phyloP scores from a whole-genome alignment of 371 early-diverging fungal genomes.

The Rhizopus delemar region DNA sequence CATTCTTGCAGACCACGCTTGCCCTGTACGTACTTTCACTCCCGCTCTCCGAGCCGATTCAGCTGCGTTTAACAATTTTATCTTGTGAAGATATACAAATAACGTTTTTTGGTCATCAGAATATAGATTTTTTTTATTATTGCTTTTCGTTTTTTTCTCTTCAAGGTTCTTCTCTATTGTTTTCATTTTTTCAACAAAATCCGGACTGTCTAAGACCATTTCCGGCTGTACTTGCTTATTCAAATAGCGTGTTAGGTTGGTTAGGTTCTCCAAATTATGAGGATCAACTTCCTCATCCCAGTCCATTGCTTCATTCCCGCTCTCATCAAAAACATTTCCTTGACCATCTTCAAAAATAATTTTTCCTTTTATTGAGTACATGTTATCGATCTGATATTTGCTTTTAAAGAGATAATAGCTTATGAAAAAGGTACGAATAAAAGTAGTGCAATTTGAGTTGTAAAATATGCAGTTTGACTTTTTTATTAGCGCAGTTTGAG shows the following conservation, averaged over 20 bases:
- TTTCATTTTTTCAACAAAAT: background rate
- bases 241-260: background rate
- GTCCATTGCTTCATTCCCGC: conserved; percentile 14
- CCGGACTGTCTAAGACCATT: background rate
- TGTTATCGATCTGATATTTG: background rate
- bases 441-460: background rate
- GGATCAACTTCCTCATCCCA: conserved; percentile 14
- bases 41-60: conserved; percentile 1
- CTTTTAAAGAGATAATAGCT: background rate
- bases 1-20: conserved; percentile 9
- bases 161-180: background rate
- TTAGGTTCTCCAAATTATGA: conserved; percentile 1
- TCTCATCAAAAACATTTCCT: conserved; percentile 18
- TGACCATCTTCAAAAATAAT: conserved; percentile 13
- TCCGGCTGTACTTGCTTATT: background rate
- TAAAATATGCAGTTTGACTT: background rate
- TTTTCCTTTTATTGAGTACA: background rate
- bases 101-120: background rate
- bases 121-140: background rate
- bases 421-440: conserved; percentile 1
- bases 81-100: conserved; percentile 6
- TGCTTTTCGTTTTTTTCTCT: background rate
- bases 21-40: conserved; percentile 3
- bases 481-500: conserved; percentile 1
- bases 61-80: background rate